Conservation (phyloP, 2,329 filamentous ascomycete genomes). For the Hypoxylon sp. region DNA sequence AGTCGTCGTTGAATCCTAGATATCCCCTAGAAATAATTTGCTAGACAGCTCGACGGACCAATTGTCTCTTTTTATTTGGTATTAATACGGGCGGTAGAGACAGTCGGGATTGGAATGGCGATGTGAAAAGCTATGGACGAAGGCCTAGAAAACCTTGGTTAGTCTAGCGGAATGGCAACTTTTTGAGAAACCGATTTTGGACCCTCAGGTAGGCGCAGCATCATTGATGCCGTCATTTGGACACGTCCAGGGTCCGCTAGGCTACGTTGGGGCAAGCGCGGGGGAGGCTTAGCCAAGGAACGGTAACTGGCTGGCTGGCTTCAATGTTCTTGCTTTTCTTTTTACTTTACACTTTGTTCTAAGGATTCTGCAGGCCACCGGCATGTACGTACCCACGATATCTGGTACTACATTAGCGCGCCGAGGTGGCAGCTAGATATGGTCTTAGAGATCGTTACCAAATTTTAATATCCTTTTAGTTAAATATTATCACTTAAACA, state of each 20-base stretch:
- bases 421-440: too few species aligned
- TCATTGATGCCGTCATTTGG: constrained; percentile 47
- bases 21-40: not conserved
- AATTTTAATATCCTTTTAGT: too few species aligned
- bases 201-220: constrained; percentile 38
- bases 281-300: constrained; percentile 23
- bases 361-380: not conserved
- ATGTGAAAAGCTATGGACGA: not conserved
- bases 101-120: constrained; percentile 5
- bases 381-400: too few species aligned
- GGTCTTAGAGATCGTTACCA: too few species aligned
- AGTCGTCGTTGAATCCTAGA: constrained; percentile 3
- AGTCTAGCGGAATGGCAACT: constrained; percentile 4
- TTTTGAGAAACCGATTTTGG: constrained; percentile 21
- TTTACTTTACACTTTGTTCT: not conserved
- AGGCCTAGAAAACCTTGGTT: constrained; percentile 11
- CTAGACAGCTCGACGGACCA: not conserved
- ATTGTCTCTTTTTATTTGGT: not conserved
- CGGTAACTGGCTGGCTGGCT: constrained; percentile 14
- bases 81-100: constrained; percentile 8
- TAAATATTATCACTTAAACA: too few species aligned
- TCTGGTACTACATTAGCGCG: too few species aligned
- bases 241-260: constrained; percentile 44
- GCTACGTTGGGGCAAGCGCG: constrained; percentile 35
- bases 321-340: constrained; percentile 9